Conservation (phyloP, 495 filamentous ascomycete genomes). For the Lasiosphaeria hispida region DNA sequence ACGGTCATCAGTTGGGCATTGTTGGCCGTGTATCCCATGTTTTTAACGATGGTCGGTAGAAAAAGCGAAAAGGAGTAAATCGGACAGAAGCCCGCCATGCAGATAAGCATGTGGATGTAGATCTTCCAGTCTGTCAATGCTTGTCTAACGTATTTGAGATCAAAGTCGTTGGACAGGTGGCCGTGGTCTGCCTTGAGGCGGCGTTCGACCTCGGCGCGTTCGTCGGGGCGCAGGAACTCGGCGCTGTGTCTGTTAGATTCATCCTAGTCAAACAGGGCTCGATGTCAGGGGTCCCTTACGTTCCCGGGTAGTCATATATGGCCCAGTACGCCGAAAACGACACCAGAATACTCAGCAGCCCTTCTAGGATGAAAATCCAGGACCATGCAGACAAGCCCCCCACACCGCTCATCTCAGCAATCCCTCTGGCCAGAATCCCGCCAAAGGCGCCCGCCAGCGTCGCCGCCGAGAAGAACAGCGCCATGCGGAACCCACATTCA, state of each 20-base stretch:
- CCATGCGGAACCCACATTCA: conserved; percentile 40
- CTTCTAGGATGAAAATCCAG: conserved; percentile 74
- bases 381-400: conserved; percentile 54
- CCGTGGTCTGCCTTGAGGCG: conserved; percentile 55
- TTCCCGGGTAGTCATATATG: conserved; percentile 59
- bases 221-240: conserved; percentile 49
- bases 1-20: conserved; percentile 59
- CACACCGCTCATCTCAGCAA: conserved; percentile 53
- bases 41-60: conserved; percentile 60
- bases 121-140: conserved; percentile 66
- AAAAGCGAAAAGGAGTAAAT: conserved; percentile 65
- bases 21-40: conserved; percentile 57
- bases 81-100: conserved; percentile 38
- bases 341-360: conserved; percentile 35
- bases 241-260: conserved; percentile 29
- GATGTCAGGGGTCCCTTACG: conserved; percentile 23
- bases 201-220: conserved; percentile 48
- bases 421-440: conserved; percentile 63
- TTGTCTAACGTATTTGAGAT: conserved; percentile 65
- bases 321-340: conserved; percentile 53
- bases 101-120: conserved; percentile 46
- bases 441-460: conserved; percentile 65
- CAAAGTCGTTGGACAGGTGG: conserved; percentile 67
- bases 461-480: conserved; percentile 58
- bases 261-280: not conserved